Percentiles rank a stretch among this genome's conserved stretches.
These are phyloP conservation scores for Trichodelitschia bisporula DNA, from an alignment of 495 filamentous ascomycete genomes.

Conservation along the genomic window DNA sequence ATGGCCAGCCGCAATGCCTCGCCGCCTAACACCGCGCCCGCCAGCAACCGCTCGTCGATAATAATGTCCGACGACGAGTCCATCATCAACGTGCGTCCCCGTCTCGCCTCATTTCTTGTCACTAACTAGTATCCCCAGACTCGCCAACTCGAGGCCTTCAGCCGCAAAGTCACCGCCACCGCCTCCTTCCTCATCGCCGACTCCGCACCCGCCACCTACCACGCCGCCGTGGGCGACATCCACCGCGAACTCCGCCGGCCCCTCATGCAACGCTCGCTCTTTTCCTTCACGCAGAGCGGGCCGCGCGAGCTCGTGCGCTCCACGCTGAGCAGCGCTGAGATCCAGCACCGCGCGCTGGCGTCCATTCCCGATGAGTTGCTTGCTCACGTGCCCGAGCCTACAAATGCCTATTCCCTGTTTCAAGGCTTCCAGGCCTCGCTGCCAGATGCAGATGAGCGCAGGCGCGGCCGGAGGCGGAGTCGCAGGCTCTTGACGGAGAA, in stretches of 20 bases:
- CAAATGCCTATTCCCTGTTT: slow-evolving; percentile 75
- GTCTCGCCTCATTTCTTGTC: too few relatives aligned
- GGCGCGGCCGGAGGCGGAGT: slow-evolving; percentile 26
- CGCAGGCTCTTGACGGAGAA: slow-evolving; percentile 46
- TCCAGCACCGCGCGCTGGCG: slow-evolving; percentile 77
- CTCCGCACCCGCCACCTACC: slow-evolving; percentile 35
- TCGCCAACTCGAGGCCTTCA: slow-evolving; percentile 75
- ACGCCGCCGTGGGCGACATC: slow-evolving; percentile 68
- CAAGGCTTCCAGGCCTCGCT: slow-evolving; percentile 86
- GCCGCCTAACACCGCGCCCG: too few relatives aligned
- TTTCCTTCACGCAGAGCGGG: slow-evolving; percentile 65
- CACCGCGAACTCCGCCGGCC: slow-evolving; percentile 71
- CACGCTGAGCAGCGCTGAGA: slow-evolving; percentile 73
- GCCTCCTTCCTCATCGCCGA: slow-evolving; percentile 71
- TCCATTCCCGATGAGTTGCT: slow-evolving; percentile 83
- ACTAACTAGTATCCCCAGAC: slow-evolving; percentile 34
- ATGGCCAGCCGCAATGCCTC: too few relatives aligned
- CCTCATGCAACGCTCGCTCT: slow-evolving; percentile 62
- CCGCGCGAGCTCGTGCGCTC: slow-evolving; percentile 84
- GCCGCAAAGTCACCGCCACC: slow-evolving; percentile 82
- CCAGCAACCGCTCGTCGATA: too few relatives aligned
- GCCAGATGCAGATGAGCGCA: slow-evolving; percentile 36
- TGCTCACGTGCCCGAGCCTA: slow-evolving; percentile 58
- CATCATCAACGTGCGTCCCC: too few relatives aligned
- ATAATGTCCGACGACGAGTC: too few relatives aligned